Conservation (phyloP, 345 rosid genomes). For the Pseudoturritis turrita region DNA sequence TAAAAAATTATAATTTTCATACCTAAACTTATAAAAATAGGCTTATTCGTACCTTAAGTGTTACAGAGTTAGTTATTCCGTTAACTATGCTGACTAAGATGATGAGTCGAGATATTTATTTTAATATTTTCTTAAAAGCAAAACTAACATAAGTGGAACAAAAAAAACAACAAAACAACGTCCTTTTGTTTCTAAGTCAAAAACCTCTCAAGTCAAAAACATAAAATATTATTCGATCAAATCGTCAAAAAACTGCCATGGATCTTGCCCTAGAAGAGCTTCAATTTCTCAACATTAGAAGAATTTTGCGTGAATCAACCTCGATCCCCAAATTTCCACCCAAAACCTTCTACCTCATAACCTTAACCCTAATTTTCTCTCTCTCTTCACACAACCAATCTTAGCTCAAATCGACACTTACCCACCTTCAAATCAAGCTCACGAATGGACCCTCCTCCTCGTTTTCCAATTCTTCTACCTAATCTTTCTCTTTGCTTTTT, state of each 20-base stretch:
- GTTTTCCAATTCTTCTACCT: slow-evolving; percentile 68
- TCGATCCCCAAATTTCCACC: slow-evolving; percentile 57
- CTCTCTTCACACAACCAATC: slow-evolving; percentile 78
- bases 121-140: too few species aligned
- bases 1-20: too few species aligned
- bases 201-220: neutral
- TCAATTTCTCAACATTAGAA: slow-evolving; percentile 45
- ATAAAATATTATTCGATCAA: neutral
- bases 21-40: too few species aligned
- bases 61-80: too few species aligned
- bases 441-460: slow-evolving; percentile 67
- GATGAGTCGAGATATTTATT: too few species aligned
- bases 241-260: slow-evolving; percentile 32
- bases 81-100: too few species aligned
- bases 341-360: slow-evolving; percentile 57
- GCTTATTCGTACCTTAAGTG: too few species aligned
- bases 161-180: too few species aligned
- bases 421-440: slow-evolving; percentile 30
- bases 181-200: too few species aligned
- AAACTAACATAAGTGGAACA: too few species aligned
- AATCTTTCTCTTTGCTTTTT: slow-evolving; percentile 88
- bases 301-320: slow-evolving; percentile 47
- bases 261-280: slow-evolving; percentile 67
- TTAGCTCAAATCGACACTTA: slow-evolving; percentile 41
- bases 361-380: slow-evolving; percentile 65